A percentile compares a stretch with the other conserved stretches of the same genome.
These are phyloP conservation scores for Coemansia sp. DNA, from an alignment of 371 early-diverging fungal genomes.

Conservation along the genomic window DNA sequence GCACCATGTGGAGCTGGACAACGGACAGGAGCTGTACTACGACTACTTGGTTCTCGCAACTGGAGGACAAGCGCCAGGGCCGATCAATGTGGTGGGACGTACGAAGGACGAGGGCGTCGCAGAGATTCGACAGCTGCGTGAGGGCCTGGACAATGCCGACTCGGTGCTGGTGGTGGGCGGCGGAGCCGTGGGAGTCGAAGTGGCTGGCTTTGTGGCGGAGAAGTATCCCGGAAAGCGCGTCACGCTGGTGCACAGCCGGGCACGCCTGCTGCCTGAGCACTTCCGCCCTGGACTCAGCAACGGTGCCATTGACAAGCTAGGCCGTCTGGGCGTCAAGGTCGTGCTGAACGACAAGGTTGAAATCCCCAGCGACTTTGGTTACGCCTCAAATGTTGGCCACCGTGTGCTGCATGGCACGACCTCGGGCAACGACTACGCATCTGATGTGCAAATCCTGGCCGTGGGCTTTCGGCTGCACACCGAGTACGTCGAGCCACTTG, in stretches of 20 bases:
- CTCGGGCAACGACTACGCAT: constrained; percentile 48
- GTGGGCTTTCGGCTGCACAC: constrained; percentile 52
- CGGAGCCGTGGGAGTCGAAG: constrained; percentile 60
- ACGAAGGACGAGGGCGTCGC: constrained; percentile 42
- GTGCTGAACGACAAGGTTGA: constrained; percentile 55
- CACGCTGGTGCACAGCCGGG: constrained; percentile 53
- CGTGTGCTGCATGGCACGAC: constrained; percentile 15
- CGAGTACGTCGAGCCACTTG: constrained; percentile 38
- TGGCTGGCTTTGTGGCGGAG: constrained; percentile 57
- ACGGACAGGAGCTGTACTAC: constrained; percentile 40
- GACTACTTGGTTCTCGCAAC: constrained; percentile 56
- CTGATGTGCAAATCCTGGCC: constrained; percentile 57
- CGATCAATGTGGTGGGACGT: constrained; percentile 36
- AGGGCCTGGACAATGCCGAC: constrained; percentile 50
- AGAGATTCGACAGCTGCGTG: constrained; percentile 42
- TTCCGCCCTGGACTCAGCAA: constrained; percentile 30
- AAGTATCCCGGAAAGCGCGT: constrained; percentile 54
- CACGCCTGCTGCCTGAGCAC: constrained; percentile 51
- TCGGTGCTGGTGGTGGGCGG: constrained; percentile 60
- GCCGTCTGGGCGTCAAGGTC: constrained; percentile 51
- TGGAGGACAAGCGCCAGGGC: constrained; percentile 49
- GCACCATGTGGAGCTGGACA: constrained; percentile 31
- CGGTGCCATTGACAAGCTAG: constrained; percentile 46
- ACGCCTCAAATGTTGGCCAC: constrained; percentile 13
- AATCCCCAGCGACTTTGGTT: constrained; percentile 26